Percentiles rank a stretch among this genome's conserved stretches.
phyloP scores from a whole-genome alignment of 495 filamentous ascomycete genomes.

The Chaetomidium leptoderma region DNA sequence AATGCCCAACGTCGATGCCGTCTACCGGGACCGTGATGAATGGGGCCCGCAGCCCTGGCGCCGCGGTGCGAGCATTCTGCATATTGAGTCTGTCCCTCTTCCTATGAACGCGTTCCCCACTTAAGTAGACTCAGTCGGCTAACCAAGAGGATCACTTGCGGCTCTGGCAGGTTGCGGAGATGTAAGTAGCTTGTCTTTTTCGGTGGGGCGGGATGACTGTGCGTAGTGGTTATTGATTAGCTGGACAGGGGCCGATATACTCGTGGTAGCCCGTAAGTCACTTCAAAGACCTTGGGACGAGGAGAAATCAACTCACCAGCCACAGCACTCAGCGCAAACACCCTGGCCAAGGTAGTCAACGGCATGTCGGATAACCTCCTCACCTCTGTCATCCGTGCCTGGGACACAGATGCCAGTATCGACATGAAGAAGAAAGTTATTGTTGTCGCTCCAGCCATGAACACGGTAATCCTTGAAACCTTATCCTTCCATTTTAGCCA shows the following conservation, averaged over 20 bases:
- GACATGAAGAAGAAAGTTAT: conserved; percentile 55
- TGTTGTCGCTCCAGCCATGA: conserved; percentile 51
- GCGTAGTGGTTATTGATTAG: neutral
- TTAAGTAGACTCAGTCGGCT: neutral
- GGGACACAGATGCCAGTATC: conserved; percentile 69
- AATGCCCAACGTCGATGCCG: conserved; percentile 59
- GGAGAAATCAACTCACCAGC: neutral
- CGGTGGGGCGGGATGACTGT: neutral
- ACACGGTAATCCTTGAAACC: conserved; percentile 24
- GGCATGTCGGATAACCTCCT: conserved; percentile 42
- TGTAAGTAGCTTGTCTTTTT: too few relatives aligned
- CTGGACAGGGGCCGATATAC: conserved; percentile 59
- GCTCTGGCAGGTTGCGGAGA: conserved; percentile 19
- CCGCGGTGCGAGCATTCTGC: conserved; percentile 63
- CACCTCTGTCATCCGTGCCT: conserved; percentile 72
- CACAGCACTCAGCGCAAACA: conserved; percentile 57
- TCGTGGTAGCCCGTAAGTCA: conserved; percentile 72
- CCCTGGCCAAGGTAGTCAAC: conserved; percentile 60
- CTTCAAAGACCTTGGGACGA: too few relatives aligned
- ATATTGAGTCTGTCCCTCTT: conserved; percentile 68
- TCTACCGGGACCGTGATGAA: conserved; percentile 76
- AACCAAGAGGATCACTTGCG: neutral
- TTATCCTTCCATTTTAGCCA: neutral
- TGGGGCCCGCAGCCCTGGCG: conserved; percentile 68
- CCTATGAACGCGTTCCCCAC: neutral